Evolutionary conservation across 2,329 filamentous ascomycete genomes (phyloP).

Genomic region (Balansia obtecta): DNA sequence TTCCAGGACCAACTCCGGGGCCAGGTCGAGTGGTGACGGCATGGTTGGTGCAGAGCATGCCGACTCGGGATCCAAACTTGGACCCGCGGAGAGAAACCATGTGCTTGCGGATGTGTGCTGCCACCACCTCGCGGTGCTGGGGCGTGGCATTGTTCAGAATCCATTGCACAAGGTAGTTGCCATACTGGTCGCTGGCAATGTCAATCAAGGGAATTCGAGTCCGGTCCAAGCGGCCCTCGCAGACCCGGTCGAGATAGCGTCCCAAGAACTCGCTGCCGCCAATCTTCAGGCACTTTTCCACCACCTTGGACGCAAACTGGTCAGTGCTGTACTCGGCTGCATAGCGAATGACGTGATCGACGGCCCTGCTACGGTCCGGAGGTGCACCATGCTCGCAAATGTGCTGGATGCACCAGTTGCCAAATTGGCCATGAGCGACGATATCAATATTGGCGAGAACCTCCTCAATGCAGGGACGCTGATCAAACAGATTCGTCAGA

Average conservation of each 20-base stretch:
- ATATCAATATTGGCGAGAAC: constrained; percentile 91
- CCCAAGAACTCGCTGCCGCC: constrained; percentile 80
- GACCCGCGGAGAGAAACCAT: constrained; percentile 98
- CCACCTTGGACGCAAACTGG: constrained; percentile 96
- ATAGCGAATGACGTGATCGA: constrained; percentile 90
- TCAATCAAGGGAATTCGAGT: constrained; percentile 95
- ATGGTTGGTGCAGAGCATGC: constrained; percentile 97
- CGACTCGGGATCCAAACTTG: constrained; percentile 95
- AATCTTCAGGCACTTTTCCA: constrained; percentile 98
- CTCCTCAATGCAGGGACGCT: constrained; percentile 96
- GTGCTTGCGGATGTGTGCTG: constrained; percentile 91
- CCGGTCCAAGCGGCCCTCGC: constrained; percentile 78
- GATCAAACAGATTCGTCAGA: background rate
- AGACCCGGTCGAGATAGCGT: constrained; percentile 87
- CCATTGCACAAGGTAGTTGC: constrained; percentile 97
- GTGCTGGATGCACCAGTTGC: constrained; percentile 99
- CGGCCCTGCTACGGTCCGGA: constrained; percentile 79
- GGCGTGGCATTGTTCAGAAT: constrained; percentile 79
- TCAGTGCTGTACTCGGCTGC: constrained; percentile 97
- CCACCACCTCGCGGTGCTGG: constrained; percentile 87
- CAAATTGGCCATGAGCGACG: constrained; percentile 93
- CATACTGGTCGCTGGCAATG: constrained; percentile 96
- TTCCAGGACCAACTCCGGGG: constrained; percentile 59
- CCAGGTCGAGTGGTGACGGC: constrained; percentile 80
- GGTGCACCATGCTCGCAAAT: constrained; percentile 94